Evolutionary conservation across 441 rosid genomes (phyloP).

Genomic region (Cnidoscolus chayamansa): DNA sequence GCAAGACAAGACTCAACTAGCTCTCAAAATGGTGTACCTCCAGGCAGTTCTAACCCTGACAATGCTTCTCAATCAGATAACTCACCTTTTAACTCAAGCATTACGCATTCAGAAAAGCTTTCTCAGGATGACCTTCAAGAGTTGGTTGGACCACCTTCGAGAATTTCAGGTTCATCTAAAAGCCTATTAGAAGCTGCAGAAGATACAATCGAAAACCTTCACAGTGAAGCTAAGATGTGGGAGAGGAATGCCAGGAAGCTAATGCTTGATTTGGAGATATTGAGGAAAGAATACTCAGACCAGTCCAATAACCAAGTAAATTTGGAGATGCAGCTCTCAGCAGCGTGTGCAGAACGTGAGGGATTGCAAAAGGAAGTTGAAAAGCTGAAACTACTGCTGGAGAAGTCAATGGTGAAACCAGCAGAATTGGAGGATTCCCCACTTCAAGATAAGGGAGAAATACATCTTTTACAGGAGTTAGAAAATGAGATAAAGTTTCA

Average conservation of each 20-base stretch:
- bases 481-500: slow-evolving; percentile 51
- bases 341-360: slow-evolving; percentile 43
- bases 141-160: slow-evolving; percentile 24
- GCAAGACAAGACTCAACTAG: slow-evolving; percentile 29
- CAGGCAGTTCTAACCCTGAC: slow-evolving; percentile 18
- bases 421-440: slow-evolving; percentile 27
- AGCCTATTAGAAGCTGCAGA: slow-evolving; percentile 55
- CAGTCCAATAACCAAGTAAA: slow-evolving; percentile 37
- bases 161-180: slow-evolving; percentile 37
- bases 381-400: slow-evolving; percentile 34
- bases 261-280: slow-evolving; percentile 44
- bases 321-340: slow-evolving; percentile 44
- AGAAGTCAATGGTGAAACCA: slow-evolving; percentile 31
- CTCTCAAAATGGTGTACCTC: slow-evolving; percentile 25
- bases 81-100: slow-evolving; percentile 31
- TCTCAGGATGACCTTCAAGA: slow-evolving; percentile 32
- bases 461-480: slow-evolving; percentile 35
- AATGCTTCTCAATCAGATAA: slow-evolving; percentile 32
- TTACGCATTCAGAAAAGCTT: slow-evolving; percentile 24
- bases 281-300: slow-evolving; percentile 47
- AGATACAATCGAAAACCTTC: slow-evolving; percentile 45
- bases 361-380: slow-evolving; percentile 50
- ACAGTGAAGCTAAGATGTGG: slow-evolving; percentile 52
- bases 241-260: slow-evolving; percentile 50
- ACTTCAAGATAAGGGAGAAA: slow-evolving; percentile 24